These are phyloP conservation scores for Odontarrhena argentea DNA, from an alignment of 345 rosid species.

Conservation along the genomic window DNA sequence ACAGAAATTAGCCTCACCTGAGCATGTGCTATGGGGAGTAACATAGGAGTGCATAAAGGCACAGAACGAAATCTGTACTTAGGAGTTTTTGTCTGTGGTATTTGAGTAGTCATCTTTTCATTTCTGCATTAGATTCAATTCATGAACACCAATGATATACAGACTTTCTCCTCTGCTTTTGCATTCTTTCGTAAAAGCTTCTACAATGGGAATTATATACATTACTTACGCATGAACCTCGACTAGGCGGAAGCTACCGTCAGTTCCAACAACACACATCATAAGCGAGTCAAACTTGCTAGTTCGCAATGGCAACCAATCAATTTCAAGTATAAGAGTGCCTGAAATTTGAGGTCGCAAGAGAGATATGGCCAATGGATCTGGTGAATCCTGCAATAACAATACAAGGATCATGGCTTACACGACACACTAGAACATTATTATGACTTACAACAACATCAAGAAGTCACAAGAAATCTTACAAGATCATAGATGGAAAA, in stretches of 20 bases:
- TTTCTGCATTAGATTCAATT: slow-evolving; percentile 45
- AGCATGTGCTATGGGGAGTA: slow-evolving; percentile 82
- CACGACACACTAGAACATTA: background rate
- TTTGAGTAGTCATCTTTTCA: slow-evolving; percentile 54
- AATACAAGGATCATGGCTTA: background rate
- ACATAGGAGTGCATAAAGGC: slow-evolving; percentile 77
- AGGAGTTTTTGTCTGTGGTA: slow-evolving; percentile 36
- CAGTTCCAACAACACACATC: slow-evolving; percentile 85
- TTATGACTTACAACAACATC: background rate
- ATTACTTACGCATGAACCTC: slow-evolving; percentile 72
- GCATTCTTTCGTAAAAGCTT: slow-evolving; percentile 16
- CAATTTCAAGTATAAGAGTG: slow-evolving; percentile 80
- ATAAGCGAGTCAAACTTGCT: slow-evolving; percentile 71
- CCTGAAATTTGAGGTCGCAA: slow-evolving; percentile 87
- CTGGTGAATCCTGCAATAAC: slow-evolving; percentile 68
- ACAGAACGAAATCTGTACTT: slow-evolving; percentile 78
- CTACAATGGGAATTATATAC: background rate
- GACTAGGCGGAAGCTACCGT: slow-evolving; percentile 82
- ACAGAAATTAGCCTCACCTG: slow-evolving; percentile 46
- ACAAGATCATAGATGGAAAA: slow-evolving; percentile 89
- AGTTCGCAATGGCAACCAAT: slow-evolving; percentile 76
- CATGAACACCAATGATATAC: slow-evolving; percentile 8
- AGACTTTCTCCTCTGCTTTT: background rate
- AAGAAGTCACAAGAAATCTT: slow-evolving; percentile 39
- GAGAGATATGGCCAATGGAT: slow-evolving; percentile 84